phyloP scores from a whole-genome alignment of 768 basidiomycete species.

The Thelephora aurantiotincta region DNA sequence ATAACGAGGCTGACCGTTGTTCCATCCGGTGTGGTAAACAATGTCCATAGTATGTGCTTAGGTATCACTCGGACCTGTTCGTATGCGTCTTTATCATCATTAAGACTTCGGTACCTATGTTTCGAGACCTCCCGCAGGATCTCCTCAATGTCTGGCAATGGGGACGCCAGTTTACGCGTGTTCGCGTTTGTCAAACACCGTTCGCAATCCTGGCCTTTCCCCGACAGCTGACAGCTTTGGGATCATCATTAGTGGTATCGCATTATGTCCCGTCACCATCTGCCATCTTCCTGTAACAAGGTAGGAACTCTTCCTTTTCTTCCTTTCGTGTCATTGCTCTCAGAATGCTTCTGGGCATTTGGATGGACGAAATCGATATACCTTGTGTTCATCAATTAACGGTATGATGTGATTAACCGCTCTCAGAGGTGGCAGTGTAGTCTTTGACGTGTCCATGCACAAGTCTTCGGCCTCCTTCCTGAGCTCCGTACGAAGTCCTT shows the following conservation, averaged over 20 bases:
- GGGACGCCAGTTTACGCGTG: constrained; percentile 12
- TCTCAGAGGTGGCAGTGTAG: constrained; percentile 9
- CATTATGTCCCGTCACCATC: constrained; percentile 7
- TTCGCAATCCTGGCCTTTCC: constrained; percentile 3
- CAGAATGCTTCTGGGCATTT: constrained; percentile 11
- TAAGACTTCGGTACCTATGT: constrained; percentile 6
- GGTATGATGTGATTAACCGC: constrained; percentile 11
- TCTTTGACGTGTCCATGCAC: constrained; percentile 6
- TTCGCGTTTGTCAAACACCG: constrained; percentile 12
- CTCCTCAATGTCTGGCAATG: constrained; percentile 14
- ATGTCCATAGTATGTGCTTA: constrained; percentile 10
- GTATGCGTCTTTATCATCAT: constrained; percentile 17
- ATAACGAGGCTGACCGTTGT: constrained; percentile 17
- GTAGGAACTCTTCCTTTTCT: constrained; percentile 11
- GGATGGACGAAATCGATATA: constrained; percentile 9
- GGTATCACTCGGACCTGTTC: constrained; percentile 15
- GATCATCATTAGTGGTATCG: constrained; percentile 8
- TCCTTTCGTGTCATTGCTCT: constrained; percentile 8
- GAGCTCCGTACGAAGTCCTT: constrained; percentile 6
- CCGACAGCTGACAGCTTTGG: constrained; percentile 3
- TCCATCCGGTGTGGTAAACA: constrained; percentile 16
- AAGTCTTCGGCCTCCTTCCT: constrained; percentile 5
- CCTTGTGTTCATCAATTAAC: constrained; percentile 8
- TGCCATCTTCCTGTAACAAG: constrained; percentile 11
- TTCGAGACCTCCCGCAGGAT: constrained; percentile 10